Evolutionary conservation across 352 stramenopile genomes (phyloP).

Genomic region (Pythium phragmiticola): DNA sequence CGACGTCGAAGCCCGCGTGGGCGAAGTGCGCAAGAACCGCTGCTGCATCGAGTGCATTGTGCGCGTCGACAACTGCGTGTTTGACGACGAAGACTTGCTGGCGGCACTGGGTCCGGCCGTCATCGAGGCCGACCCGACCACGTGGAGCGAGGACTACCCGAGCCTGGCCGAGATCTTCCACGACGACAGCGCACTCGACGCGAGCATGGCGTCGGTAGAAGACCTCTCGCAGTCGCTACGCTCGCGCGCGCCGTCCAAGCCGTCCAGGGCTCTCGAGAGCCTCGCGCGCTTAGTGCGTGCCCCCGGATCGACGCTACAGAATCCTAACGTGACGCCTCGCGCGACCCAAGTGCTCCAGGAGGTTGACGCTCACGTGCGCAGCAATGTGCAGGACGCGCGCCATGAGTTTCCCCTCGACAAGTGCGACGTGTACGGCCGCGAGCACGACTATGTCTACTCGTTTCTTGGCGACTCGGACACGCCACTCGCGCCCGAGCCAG

Average conservation of each 20-base stretch:
- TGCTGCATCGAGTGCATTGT: constrained; percentile 54
- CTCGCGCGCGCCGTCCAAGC: too few relatives aligned
- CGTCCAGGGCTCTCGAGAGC: not conserved
- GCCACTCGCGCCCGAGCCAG: constrained; percentile 45
- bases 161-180: not conserved
- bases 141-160: constrained; percentile 32
- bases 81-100: constrained; percentile 57
- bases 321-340: not conserved
- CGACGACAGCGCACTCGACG: constrained; percentile 7
- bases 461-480: constrained; percentile 31
- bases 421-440: constrained; percentile 31
- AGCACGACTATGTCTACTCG: constrained; percentile 51
- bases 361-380: not conserved
- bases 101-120: constrained; percentile 42
- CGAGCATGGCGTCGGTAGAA: constrained; percentile 23
- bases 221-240: not conserved
- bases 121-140: constrained; percentile 36
- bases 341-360: not conserved
- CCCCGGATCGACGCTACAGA: too few relatives aligned
- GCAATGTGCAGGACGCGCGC: not conserved
- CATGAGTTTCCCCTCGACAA: not conserved
- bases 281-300: not conserved
- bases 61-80: constrained; percentile 54
- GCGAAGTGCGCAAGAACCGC: constrained; percentile 52
- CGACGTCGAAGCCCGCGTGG: constrained; percentile 48